These are phyloP conservation scores for Pleurotus cornucopiae DNA, from an alignment of 768 basidiomycete genomes.

Conservation along the genomic window DNA sequence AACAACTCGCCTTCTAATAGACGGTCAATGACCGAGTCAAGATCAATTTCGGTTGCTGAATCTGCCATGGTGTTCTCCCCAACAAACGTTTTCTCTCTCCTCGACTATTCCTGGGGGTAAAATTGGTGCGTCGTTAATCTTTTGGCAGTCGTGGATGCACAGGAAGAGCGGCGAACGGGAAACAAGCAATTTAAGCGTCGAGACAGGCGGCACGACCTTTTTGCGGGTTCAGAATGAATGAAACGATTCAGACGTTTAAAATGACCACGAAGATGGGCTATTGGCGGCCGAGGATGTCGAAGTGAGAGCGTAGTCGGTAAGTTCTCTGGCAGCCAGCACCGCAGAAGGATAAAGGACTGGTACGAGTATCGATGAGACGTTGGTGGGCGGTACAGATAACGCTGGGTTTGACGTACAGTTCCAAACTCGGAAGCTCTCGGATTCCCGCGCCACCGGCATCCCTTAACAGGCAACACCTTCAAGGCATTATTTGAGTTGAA, in stretches of 20 bases:
- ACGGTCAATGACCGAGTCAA: slow-evolving; percentile 99
- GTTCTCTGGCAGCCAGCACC: slow-evolving; percentile 24
- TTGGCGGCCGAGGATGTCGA: not conserved
- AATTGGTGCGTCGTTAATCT: not conserved
- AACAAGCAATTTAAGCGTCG: not conserved
- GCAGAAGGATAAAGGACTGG: slow-evolving; percentile 14
- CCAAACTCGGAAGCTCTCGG: slow-evolving; percentile 39
- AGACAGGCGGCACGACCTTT: slow-evolving; percentile 4
- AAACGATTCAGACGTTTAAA: not conserved
- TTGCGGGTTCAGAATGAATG: slow-evolving; percentile 7
- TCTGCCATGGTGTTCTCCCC: slow-evolving; percentile 57
- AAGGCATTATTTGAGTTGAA: too few relatives aligned
- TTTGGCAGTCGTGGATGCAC: not conserved
- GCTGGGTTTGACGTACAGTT: slow-evolving; percentile 25
- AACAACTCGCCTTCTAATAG: slow-evolving; percentile 85
- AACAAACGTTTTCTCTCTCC: slow-evolving; percentile 3
- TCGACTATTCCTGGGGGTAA: not conserved
- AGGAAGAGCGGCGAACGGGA: slow-evolving; percentile 1
- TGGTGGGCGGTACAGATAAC: slow-evolving; percentile 45
- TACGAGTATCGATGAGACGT: slow-evolving; percentile 36
- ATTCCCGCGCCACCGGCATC: slow-evolving; percentile 19
- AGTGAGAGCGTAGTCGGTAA: slow-evolving; percentile 4
- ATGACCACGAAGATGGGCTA: not conserved
- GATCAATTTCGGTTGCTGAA: slow-evolving; percentile 88
- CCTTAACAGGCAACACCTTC: not conserved